Conservation (phyloP, 331 rosid genomes). For the Prunus yedoensis region DNA sequence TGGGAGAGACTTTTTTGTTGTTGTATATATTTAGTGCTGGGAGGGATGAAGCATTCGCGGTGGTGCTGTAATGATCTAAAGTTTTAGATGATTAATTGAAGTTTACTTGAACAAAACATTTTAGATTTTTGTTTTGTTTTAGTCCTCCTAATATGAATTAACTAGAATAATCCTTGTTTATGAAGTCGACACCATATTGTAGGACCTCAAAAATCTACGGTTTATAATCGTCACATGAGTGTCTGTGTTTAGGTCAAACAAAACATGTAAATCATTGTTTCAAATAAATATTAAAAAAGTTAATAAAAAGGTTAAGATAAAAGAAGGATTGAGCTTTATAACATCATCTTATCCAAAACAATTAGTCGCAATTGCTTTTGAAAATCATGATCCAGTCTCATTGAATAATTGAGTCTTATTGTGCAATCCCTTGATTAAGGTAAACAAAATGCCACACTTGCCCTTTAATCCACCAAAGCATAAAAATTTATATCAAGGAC, state of each 20-base stretch:
- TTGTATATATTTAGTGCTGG: constrained; percentile 3
- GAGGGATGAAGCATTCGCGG: constrained; percentile 10
- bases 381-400: constrained; percentile 22
- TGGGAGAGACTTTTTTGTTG: constrained; percentile 23
- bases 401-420: constrained; percentile 21
- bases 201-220: too few species aligned
- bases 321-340: not conserved
- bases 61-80: constrained; percentile 19
- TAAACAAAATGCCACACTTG: constrained; percentile 22
- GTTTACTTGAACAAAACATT: not conserved
- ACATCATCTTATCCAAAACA: constrained; percentile 4
- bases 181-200: too few species aligned
- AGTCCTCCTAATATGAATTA: not conserved
- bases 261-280: not conserved
- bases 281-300: too few species aligned
- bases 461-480: constrained; percentile 16
- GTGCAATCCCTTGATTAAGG: constrained; percentile 42
- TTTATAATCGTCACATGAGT: too few species aligned
- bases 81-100: constrained; percentile 14
- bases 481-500: not conserved
- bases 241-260: not conserved
- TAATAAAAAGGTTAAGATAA: not conserved
- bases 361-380: constrained; percentile 11
- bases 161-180: too few species aligned
- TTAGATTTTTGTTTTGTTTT: not conserved